phyloP scores from a whole-genome alignment of 306 rosid genomes.

The Heteromeles arbutifolia region DNA sequence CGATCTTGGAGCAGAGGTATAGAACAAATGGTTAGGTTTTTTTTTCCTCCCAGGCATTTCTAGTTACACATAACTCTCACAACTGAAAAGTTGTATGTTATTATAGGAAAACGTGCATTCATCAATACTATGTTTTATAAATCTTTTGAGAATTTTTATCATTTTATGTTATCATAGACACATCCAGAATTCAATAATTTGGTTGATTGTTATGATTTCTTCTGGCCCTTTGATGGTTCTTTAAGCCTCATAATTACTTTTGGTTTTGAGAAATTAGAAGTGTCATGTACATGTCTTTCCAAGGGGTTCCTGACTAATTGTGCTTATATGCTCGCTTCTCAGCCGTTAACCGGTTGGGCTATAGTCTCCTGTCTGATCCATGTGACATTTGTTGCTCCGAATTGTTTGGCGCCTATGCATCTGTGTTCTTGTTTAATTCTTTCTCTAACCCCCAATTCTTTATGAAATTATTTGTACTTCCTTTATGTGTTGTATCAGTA shows the following conservation, averaged over 20 bases:
- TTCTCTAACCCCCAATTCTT: not conserved
- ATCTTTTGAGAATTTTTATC: not conserved
- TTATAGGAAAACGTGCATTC: not conserved
- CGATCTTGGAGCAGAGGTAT: slow-evolving; percentile 70
- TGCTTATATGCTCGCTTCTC: not conserved
- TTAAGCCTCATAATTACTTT: not conserved
- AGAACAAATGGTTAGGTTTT: slow-evolving; percentile 52
- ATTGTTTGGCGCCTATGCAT: not conserved
- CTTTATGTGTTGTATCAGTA: not conserved
- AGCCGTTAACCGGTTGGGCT: not conserved
- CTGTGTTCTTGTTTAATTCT: not conserved
- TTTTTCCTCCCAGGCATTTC: not conserved
- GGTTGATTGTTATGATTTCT: not conserved
- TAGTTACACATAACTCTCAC: not conserved
- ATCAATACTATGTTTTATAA: not conserved
- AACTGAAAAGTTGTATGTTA: not conserved
- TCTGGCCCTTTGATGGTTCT: not conserved
- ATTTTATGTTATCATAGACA: not conserved
- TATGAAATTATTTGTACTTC: not conserved
- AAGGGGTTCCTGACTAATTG: not conserved
- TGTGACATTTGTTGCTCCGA: not conserved
- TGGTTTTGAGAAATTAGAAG: not conserved
- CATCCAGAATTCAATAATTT: not conserved
- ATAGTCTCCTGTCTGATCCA: not conserved
- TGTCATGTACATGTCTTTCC: not conserved